Evolutionary conservation across 1,284 basidiomycete genomes (phyloP).

Genomic region (Moniliophthora roreri): DNA sequence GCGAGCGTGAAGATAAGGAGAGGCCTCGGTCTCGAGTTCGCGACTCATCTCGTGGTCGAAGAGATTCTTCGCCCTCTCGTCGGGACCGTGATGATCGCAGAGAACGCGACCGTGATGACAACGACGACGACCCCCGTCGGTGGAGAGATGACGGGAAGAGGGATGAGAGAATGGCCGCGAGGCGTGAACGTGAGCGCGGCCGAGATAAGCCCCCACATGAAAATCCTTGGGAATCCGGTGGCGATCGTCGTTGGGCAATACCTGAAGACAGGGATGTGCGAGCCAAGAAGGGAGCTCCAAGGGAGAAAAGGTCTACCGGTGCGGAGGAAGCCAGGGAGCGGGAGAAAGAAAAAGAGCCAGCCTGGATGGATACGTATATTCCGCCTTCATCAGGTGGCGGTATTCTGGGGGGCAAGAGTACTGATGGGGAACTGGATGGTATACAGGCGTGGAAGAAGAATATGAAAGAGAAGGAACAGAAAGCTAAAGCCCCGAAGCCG

Average conservation of each 20-base stretch:
- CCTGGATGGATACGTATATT: conserved; percentile 91
- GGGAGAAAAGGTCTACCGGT: conserved; percentile 51
- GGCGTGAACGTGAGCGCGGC: conserved; percentile 45
- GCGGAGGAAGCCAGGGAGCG: conserved; percentile 57
- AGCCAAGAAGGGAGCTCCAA: conserved; percentile 54
- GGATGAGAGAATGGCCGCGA: conserved; percentile 66
- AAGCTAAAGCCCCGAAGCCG: conserved; percentile 13
- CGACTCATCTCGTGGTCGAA: conserved; percentile 56
- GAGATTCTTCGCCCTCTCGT: conserved; percentile 53
- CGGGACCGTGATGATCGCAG: conserved; percentile 43
- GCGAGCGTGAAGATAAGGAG: conserved; percentile 57
- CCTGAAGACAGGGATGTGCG: conserved; percentile 66
- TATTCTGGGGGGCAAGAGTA: conserved; percentile 59
- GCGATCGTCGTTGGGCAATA: conserved; percentile 54
- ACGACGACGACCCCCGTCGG: conserved; percentile 59
- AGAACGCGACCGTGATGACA: conserved; percentile 46
- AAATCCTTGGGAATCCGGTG: conserved; percentile 38
- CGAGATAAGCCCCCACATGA: conserved; percentile 43
- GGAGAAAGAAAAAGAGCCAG: conserved; percentile 81
- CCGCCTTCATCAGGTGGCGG: conserved; percentile 55
- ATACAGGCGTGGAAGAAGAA: conserved; percentile 91
- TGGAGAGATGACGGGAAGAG: conserved; percentile 81
- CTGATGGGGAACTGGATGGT: conserved; percentile 73
- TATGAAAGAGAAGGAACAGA: conserved; percentile 76
- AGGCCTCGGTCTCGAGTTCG: conserved; percentile 59